These are phyloP conservation scores for Teunomyces funiuensis DNA, from an alignment of 805 yeast species.

Conservation along the genomic window DNA sequence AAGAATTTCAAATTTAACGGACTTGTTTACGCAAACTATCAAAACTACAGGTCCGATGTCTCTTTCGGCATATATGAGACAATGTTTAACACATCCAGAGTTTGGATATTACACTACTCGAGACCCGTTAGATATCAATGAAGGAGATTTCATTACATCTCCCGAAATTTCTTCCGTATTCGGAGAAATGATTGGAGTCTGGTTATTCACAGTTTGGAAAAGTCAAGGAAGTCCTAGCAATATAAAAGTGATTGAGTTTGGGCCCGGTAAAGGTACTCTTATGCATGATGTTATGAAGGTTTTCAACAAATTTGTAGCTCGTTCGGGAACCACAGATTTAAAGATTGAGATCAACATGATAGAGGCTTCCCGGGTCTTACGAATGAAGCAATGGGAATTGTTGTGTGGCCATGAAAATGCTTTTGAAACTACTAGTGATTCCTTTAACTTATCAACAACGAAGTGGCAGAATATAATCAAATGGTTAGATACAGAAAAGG, in stretches of 20 bases:
- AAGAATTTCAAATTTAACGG: constrained; percentile 27
- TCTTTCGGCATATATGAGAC: constrained; percentile 72
- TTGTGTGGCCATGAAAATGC: constrained; percentile 40
- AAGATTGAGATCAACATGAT: constrained; percentile 53
- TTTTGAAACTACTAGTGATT: constrained; percentile 27
- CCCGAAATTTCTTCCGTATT: constrained; percentile 87
- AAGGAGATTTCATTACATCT: constrained; percentile 80
- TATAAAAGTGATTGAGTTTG: constrained; percentile 68
- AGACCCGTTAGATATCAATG: constrained; percentile 61
- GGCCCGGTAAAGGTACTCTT: constrained; percentile 83
- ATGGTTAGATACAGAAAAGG: constrained; percentile 64
- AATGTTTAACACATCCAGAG: constrained; percentile 75
- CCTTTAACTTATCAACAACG: constrained; percentile 38
- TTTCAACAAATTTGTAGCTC: constrained; percentile 40
- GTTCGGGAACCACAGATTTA: constrained; percentile 7
- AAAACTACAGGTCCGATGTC: constrained; percentile 77
- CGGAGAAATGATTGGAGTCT: constrained; percentile 81
- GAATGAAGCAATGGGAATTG: constrained; percentile 51
- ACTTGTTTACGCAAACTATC: constrained; percentile 48
- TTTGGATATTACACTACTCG: constrained; percentile 78
- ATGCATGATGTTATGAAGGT: constrained; percentile 61
- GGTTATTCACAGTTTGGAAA: constrained; percentile 61
- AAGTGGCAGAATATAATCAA: constrained; percentile 52
- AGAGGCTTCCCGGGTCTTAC: constrained; percentile 70
- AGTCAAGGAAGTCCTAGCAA: constrained; percentile 51